Base-by-base conservation (phyloP, 1,284 basidiomycete genomes). In the Heterobasidion irregulare region DNA sequence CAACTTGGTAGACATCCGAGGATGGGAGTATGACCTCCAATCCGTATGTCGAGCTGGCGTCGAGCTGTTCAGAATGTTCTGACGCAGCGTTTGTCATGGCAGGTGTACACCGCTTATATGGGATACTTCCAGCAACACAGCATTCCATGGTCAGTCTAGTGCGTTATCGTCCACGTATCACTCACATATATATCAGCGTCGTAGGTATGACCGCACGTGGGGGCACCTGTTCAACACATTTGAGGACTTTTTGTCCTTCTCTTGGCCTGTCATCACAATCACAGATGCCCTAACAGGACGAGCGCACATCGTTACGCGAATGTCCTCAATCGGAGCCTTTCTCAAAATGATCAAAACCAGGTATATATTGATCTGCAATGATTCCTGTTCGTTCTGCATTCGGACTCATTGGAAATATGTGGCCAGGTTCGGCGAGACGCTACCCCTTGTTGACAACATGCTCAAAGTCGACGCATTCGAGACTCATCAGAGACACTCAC, bases 31-130 rank as follows among this genome's bases (percentile, higher is more conserved):
- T 63, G 91, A 93, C 68, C 76, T 94, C 12, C 91, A 94, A 63
- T 92, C 90, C 47, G 87, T 89, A 58, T 53, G 77, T 49, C 8
- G 63, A 44, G 45, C 32, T 44, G 19, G 9, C 8, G 19, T 53
- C 49, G 16, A 34, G 9, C n/a, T 69, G 13, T 52, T 32, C 13
- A 26, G 9, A 8, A 13, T 46, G 41, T 36, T 55, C 18, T 35
- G 56, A 56, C 51, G 58, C 52, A 55, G 12, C 41, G 12, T 48
- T 43, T 43, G 47, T 47, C 5, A 26, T 26, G 41, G 38, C 57
- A 87, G 86, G 80, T 92, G 15, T 93, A 92, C 66, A 84, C 89
- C 10, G 89, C 86, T 10, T 93, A 90, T 68, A 84, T 93, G 70
- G 89, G 89, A 1, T 77, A 89, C 64, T 93, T 93, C 64, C 89